These are phyloP conservation scores for Setaria italica DNA, from an alignment of 202 grass and related monocot genomes.

Conservation along the genomic window DNA sequence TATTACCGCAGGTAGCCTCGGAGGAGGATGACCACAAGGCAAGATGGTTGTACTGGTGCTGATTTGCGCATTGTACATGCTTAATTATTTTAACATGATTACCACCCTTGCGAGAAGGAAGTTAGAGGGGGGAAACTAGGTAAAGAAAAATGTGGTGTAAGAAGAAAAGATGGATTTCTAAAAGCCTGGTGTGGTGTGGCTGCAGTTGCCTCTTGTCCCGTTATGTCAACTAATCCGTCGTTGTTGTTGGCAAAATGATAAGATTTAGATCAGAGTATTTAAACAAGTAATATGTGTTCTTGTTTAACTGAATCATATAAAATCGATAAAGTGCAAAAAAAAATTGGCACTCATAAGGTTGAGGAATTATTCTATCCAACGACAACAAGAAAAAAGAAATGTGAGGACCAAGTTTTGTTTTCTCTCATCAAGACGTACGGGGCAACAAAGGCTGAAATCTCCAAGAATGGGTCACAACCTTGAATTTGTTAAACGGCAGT, in stretches of 20 bases:
- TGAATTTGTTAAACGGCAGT: neutral
- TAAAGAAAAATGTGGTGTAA: neutral
- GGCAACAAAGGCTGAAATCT: neutral
- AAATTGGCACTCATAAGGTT: too few species aligned
- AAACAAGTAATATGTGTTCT: too few species aligned
- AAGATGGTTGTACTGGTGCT: neutral
- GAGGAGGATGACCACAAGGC: neutral
- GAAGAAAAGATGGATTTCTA: too few species aligned
- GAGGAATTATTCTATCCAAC: too few species aligned
- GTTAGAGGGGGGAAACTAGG: neutral
- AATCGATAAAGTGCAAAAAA: too few species aligned
- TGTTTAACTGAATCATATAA: too few species aligned
- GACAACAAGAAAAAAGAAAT: neutral
- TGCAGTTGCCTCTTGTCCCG: too few species aligned
- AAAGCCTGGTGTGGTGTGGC: too few species aligned
- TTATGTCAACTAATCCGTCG: too few species aligned
- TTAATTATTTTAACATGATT: neutral
- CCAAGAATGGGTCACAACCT: neutral
- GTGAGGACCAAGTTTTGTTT: too few species aligned
- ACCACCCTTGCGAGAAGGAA: neutral
- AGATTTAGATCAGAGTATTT: too few species aligned
- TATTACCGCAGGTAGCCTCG: neutral
- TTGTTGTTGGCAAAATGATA: too few species aligned
- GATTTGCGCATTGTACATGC: neutral
- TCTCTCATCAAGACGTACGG: neutral